Conservation (phyloP, 2,329 filamentous ascomycete species). For the Xylariaceae sp. region DNA sequence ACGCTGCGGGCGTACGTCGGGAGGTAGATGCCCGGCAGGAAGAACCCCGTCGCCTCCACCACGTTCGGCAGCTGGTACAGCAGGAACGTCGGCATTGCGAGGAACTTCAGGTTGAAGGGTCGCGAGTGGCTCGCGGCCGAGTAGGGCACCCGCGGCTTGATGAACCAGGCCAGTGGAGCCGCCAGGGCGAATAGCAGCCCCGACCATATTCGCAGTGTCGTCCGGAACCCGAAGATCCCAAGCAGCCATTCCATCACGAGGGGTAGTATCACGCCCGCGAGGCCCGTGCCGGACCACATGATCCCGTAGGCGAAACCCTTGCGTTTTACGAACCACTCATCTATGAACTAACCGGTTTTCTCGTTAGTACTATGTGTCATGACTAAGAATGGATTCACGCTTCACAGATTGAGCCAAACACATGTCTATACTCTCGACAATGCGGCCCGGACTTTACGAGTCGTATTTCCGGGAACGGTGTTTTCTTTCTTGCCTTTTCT, state of each 20-base stretch:
- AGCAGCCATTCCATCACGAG: conserved; percentile 58
- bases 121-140: conserved; percentile 41
- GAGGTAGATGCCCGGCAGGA: conserved; percentile 65
- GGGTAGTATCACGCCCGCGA: conserved; percentile 54
- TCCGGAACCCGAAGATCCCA: conserved; percentile 52
- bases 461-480: background rate
- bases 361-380: conserved; percentile 14
- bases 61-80: conserved; percentile 62
- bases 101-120: conserved; percentile 52
- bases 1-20: conserved; percentile 56
- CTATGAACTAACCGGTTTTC: conserved; percentile 48
- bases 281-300: conserved; percentile 60
- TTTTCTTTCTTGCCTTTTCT: background rate
- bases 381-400: background rate
- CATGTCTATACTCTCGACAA: background rate
- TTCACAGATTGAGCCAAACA: background rate
- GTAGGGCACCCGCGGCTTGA: conserved; percentile 58
- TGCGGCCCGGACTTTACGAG: background rate
- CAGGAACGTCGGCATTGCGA: conserved; percentile 55
- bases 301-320: conserved; percentile 66
- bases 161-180: conserved; percentile 58
- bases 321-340: conserved; percentile 63
- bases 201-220: conserved; percentile 58
- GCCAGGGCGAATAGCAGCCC: conserved; percentile 53
- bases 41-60: conserved; percentile 63